These are phyloP conservation scores for Lachancea nothofagi DNA, from an alignment of 805 yeast species.

Conservation along the genomic window DNA sequence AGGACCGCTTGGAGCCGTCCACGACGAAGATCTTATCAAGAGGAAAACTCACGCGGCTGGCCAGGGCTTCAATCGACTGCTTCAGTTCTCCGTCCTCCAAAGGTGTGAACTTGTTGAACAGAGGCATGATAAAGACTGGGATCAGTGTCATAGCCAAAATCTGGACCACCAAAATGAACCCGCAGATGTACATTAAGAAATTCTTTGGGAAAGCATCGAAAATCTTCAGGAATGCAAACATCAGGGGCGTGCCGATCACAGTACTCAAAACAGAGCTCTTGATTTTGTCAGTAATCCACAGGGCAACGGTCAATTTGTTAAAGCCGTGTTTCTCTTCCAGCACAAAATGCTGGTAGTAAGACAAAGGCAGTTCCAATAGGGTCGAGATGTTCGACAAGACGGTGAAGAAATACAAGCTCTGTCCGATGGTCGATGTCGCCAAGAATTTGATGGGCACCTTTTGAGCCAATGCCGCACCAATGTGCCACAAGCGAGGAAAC, in stretches of 20 bases:
- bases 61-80: constrained; percentile 72
- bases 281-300: constrained; percentile 70
- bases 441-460: constrained; percentile 28
- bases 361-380: constrained; percentile 57
- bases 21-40: constrained; percentile 77
- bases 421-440: constrained; percentile 56
- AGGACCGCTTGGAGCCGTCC: constrained; percentile 95
- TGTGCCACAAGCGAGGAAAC: constrained; percentile 58
- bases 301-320: constrained; percentile 69
- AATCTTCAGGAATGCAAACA: constrained; percentile 73
- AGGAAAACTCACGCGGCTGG: constrained; percentile 75
- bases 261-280: constrained; percentile 52
- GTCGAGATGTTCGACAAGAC: constrained; percentile 46
- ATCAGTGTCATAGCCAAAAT: constrained; percentile 66
- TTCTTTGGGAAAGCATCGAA: constrained; percentile 72
- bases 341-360: constrained; percentile 75
- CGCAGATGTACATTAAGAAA: constrained; percentile 76
- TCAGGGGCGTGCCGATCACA: constrained; percentile 63
- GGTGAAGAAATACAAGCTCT: constrained; percentile 61
- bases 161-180: constrained; percentile 65
- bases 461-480: constrained; percentile 38
- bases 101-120: constrained; percentile 87
- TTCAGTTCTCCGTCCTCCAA: constrained; percentile 87
- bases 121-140: constrained; percentile 86
- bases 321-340: constrained; percentile 91